Evolutionary conservation across 495 filamentous ascomycete genomes (phyloP).

Genomic region (Neohortaea acidophila): DNA sequence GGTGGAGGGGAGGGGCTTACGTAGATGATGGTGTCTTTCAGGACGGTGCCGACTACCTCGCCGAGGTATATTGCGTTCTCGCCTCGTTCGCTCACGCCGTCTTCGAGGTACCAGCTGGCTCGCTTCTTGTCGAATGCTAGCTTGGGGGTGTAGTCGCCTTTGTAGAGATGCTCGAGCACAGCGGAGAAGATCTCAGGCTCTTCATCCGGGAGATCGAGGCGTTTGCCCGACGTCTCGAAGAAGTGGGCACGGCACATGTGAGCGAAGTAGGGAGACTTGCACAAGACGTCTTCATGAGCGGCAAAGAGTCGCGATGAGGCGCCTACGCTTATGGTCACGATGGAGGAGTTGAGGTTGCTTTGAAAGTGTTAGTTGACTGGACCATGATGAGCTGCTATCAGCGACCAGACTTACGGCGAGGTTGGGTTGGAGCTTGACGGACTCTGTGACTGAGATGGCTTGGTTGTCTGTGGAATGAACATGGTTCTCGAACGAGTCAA

Average conservation of each 20-base stretch:
- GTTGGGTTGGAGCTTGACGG: constrained; percentile 11
- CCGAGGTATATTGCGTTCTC: constrained; percentile 25
- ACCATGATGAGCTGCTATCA: too few species aligned
- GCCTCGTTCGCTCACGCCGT: constrained; percentile 1
- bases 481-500: constrained; percentile 10
- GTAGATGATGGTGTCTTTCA: constrained; percentile 83
- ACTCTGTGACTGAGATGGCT: constrained; percentile 13
- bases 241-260: constrained; percentile 43
- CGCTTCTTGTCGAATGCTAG: constrained; percentile 29
- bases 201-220: constrained; percentile 67
- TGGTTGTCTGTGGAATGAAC: constrained; percentile 6
- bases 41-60: constrained; percentile 42
- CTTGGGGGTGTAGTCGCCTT: constrained; percentile 71
- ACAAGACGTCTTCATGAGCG: constrained; percentile 74
- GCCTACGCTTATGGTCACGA: constrained; percentile 69
- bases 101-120: constrained; percentile 26
- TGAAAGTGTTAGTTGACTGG: not conserved
- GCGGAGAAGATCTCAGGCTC: constrained; percentile 82
- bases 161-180: constrained; percentile 83
- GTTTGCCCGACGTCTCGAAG: constrained; percentile 47
- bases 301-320: constrained; percentile 71
- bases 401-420: constrained; percentile 18
- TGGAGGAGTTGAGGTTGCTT: constrained; percentile 49
- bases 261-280: constrained; percentile 61
- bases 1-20: constrained; percentile 5